These are phyloP conservation scores for Plasmodium falciparum DNA, from an alignment of 169 alveolate species.

Conservation along the genomic window DNA sequence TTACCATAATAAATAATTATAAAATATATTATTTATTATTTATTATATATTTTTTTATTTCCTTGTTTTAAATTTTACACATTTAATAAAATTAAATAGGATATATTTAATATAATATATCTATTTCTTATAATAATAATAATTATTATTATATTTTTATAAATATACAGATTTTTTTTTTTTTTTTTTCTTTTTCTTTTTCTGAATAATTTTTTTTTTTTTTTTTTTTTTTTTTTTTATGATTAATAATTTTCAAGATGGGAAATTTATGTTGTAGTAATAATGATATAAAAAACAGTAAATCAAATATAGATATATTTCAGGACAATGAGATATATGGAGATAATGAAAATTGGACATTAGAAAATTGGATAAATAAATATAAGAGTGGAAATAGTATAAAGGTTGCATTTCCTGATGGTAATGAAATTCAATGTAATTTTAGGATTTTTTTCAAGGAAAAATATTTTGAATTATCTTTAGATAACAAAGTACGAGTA, in stretches of 20 bases:
- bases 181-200: slow-evolving; percentile 18
- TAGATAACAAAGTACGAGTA: slow-evolving; percentile 72
- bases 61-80: too few species aligned
- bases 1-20: too few species aligned
- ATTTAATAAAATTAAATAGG: too few species aligned
- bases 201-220: slow-evolving; percentile 3
- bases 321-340: slow-evolving; percentile 48
- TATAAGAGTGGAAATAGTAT: slow-evolving; percentile 57
- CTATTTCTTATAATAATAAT: too few species aligned
- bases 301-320: slow-evolving; percentile 55
- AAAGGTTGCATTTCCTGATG: slow-evolving; percentile 77
- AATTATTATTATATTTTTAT: too few species aligned
- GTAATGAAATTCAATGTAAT: slow-evolving; percentile 76
- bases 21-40: too few species aligned
- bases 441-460: slow-evolving; percentile 49
- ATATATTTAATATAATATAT: too few species aligned
- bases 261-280: slow-evolving; percentile 59
- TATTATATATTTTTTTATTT: too few species aligned
- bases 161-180: not conserved
- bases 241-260: slow-evolving; percentile 28
- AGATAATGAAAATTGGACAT: slow-evolving; percentile 51
- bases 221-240: slow-evolving; percentile 1
- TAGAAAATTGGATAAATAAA: slow-evolving; percentile 68
- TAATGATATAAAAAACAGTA: slow-evolving; percentile 43
- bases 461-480: slow-evolving; percentile 57